These are phyloP conservation scores for Pterocarpus santalinus DNA, from an alignment of 306 rosid genomes.

Conservation along the genomic window DNA sequence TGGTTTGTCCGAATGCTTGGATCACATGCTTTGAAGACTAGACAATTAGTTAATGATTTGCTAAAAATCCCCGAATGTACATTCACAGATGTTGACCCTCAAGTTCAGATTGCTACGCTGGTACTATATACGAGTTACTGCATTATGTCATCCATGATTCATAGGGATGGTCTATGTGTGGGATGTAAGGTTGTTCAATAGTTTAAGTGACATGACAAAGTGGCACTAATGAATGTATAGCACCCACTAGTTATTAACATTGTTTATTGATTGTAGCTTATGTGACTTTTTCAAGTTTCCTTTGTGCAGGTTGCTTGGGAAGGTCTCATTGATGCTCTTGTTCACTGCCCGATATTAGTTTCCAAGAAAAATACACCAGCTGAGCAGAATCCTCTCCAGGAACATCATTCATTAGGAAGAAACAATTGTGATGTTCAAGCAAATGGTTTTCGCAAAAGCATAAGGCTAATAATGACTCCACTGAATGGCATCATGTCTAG, in stretches of 20 bases:
- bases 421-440: slow-evolving; percentile 49
- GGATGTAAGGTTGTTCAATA: slow-evolving; percentile 30
- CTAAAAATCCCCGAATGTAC: slow-evolving; percentile 83
- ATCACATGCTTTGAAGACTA: slow-evolving; percentile 71
- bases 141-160: slow-evolving; percentile 45
- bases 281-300: neutral
- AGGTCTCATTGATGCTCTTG: slow-evolving; percentile 85
- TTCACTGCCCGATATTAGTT: slow-evolving; percentile 54
- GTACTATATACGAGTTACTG: slow-evolving; percentile 52
- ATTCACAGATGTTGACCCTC: slow-evolving; percentile 82
- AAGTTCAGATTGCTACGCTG: slow-evolving; percentile 88
- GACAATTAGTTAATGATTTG: slow-evolving; percentile 75
- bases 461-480: slow-evolving; percentile 88
- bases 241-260: neutral
- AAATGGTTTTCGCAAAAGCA: slow-evolving; percentile 67
- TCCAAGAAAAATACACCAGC: slow-evolving; percentile 46
- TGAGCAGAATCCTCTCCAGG: slow-evolving; percentile 44
- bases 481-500: slow-evolving; percentile 72
- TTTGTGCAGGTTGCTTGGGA: slow-evolving; percentile 85
- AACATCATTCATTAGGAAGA: slow-evolving; percentile 39
- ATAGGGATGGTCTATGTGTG: slow-evolving; percentile 30
- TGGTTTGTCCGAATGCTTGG: slow-evolving; percentile 86
- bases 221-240: slow-evolving; percentile 25
- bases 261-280: neutral
- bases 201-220: slow-evolving; percentile 22